Evolutionary conservation across 2,329 filamentous ascomycete genomes (phyloP).

Genomic region (Triangularia setosa): DNA sequence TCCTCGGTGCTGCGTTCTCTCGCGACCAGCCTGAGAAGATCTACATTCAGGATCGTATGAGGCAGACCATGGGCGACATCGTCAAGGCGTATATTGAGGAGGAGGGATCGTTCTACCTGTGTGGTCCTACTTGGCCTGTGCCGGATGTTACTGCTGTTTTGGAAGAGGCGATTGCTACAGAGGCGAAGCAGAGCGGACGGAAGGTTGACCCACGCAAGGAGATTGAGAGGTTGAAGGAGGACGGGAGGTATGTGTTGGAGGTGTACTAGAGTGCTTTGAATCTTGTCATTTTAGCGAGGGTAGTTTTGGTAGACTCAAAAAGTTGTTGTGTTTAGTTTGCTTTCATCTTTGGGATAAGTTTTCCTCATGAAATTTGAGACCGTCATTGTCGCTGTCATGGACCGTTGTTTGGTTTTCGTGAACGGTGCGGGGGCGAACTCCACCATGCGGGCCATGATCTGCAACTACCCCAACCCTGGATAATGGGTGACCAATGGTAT

Average conservation of each 20-base stretch:
- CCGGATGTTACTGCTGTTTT: slow-evolving; percentile 93
- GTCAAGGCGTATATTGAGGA: slow-evolving; percentile 81
- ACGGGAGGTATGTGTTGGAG: slow-evolving; percentile 89
- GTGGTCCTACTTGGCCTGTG: slow-evolving; percentile 96
- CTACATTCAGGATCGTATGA: slow-evolving; percentile 98
- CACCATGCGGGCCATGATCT: not conserved
- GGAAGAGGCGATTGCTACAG: slow-evolving; percentile 80
- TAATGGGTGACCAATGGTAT: not conserved
- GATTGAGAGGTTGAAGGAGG: slow-evolving; percentile 97
- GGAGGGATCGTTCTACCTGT: slow-evolving; percentile 93
- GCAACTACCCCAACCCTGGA: not conserved
- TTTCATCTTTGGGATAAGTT: not conserved
- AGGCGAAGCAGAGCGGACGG: slow-evolving; percentile 66
- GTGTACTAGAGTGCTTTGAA: slow-evolving; percentile 64
- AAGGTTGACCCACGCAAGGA: slow-evolving; percentile 85
- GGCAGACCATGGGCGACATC: slow-evolving; percentile 78
- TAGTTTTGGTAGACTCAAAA: not conserved
- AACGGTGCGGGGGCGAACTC: slow-evolving; percentile 1
- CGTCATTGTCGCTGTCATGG: not conserved
- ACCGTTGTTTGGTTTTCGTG: not conserved
- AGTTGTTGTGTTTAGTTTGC: not conserved
- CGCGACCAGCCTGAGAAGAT: slow-evolving; percentile 98
- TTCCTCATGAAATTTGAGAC: not conserved
- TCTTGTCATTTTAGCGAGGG: not conserved
- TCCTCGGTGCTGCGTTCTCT: slow-evolving; percentile 90